phyloP scores from a whole-genome alignment of 257 asterid species.

The Ehretia macrophylla region DNA sequence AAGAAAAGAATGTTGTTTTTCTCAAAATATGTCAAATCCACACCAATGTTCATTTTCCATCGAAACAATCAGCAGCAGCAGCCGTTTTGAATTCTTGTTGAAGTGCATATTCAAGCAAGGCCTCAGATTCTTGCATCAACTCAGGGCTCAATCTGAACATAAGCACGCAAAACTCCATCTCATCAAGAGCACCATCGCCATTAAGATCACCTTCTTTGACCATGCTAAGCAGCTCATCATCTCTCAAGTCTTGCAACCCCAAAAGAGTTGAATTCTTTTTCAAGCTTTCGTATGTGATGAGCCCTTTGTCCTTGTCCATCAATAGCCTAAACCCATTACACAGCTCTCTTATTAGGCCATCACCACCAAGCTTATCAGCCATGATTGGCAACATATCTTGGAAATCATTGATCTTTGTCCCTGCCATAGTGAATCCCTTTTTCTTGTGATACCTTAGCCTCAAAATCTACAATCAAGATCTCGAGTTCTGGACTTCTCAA shows the following conservation, averaged over 20 bases:
- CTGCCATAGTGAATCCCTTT: conserved; percentile 6
- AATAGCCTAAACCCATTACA: conserved; percentile 68
- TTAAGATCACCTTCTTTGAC: conserved; percentile 59
- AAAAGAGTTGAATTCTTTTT: conserved; percentile 59
- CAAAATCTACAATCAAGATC: conserved; percentile 17
- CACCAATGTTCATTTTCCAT: not conserved
- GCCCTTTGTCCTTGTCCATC: conserved; percentile 60
- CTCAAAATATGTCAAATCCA: no score
- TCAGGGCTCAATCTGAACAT: conserved; percentile 89
- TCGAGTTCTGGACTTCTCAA: no score
- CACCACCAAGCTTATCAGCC: conserved; percentile 79
- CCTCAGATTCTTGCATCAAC: conserved; percentile 57
- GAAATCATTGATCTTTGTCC: conserved; percentile 26
- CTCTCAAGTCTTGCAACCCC: conserved; percentile 66
- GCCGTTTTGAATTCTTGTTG: conserved; percentile 26
- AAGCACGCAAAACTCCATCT: conserved; percentile 82
- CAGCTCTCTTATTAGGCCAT: conserved; percentile 63
- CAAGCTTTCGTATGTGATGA: conserved; percentile 67
- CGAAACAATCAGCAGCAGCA: not conserved
- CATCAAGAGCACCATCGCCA: conserved; percentile 64
- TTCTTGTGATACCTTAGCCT: no score
- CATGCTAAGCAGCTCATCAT: conserved; percentile 66
- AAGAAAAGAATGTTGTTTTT: no score
- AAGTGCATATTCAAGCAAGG: conserved; percentile 47
- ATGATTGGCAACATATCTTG: conserved; percentile 69